phyloP scores from a whole-genome alignment of 108 stramenopile genomes.

The Nitzschia sp. region DNA sequence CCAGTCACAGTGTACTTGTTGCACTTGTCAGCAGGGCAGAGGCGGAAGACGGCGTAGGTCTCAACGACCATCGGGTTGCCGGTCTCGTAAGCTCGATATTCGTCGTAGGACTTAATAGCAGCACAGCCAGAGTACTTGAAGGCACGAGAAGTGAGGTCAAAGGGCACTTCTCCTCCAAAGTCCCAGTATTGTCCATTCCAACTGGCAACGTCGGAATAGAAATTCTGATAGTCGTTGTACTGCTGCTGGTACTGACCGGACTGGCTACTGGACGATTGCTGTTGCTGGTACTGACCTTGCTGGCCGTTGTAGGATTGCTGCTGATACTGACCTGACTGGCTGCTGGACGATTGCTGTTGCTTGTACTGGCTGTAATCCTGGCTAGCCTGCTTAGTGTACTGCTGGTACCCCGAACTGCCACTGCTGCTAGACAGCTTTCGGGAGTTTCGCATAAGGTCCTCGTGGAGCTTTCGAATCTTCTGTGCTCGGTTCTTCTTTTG shows the following conservation, averaged over 20 bases:
- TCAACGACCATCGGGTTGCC: conserved; percentile 42
- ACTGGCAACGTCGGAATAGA: not conserved
- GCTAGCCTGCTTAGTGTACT: too few species aligned
- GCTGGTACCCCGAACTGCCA: not conserved
- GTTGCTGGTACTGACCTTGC: conserved; percentile 9
- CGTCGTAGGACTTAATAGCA: conserved; percentile 65
- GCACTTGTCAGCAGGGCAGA: conserved; percentile 76
- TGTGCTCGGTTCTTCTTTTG: conserved; percentile 20
- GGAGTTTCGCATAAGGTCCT: conserved; percentile 17
- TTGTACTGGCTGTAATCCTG: not conserved
- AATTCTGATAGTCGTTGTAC: not conserved
- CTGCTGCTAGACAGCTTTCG: conserved; percentile 15
- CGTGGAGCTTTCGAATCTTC: conserved; percentile 22
- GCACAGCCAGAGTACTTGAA: conserved; percentile 86
- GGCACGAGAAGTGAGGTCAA: conserved; percentile 70
- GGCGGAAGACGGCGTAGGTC: conserved; percentile 81
- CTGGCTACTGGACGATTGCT: conserved; percentile 21
- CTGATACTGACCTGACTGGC: not conserved
- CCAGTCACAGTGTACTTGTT: conserved; percentile 48
- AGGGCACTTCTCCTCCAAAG: conserved; percentile 25
- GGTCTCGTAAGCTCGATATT: conserved; percentile 36
- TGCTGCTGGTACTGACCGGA: conserved; percentile 10
- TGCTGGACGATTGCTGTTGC: not conserved
- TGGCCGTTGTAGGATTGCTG: conserved; percentile 9
- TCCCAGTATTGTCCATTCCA: conserved; percentile 30